phyloP scores from a whole-genome alignment of 768 basidiomycete genomes.

The Albatrellus ellisii region DNA sequence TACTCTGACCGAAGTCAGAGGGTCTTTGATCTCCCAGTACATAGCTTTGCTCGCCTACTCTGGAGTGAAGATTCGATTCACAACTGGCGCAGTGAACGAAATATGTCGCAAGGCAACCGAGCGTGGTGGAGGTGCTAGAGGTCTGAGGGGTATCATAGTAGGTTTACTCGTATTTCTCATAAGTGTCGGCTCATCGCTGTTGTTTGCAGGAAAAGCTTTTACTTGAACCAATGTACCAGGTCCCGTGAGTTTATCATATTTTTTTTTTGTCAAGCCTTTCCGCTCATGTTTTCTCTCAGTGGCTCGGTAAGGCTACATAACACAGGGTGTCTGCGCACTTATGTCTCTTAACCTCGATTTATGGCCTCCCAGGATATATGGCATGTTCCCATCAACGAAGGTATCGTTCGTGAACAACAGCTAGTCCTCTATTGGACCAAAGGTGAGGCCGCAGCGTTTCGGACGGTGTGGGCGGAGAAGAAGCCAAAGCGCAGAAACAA shows the following conservation, averaged over 20 bases:
- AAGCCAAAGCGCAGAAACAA: no score
- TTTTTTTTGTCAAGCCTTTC: conserved; percentile 3
- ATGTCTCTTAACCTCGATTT: conserved; percentile 7
- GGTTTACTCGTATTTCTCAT: conserved; percentile 8
- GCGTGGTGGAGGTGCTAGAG: conserved; percentile 84
- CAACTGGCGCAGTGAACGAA: conserved; percentile 63
- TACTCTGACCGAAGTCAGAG: conserved; percentile 88
- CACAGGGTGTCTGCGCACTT: background rate
- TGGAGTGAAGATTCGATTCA: conserved; percentile 80
- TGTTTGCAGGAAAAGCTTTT: conserved; percentile 57
- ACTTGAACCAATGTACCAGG: conserved; percentile 88
- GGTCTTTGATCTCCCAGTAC: conserved; percentile 86
- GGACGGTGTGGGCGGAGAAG: conserved; percentile 66
- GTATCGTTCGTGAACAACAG: conserved; percentile 49
- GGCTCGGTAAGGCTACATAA: conserved; percentile 44
- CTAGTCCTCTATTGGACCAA: conserved; percentile 66
- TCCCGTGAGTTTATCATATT: conserved; percentile 45
- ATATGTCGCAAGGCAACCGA: conserved; percentile 70
- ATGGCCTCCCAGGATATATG: conserved; percentile 42
- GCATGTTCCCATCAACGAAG: conserved; percentile 71
- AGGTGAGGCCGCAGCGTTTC: conserved; percentile 54
- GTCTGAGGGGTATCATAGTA: conserved; percentile 82
- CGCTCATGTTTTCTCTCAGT: conserved; percentile 21
- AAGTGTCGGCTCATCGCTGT: background rate
- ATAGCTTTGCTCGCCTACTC: conserved; percentile 72